Conservation (phyloP, 108 stramenopile genomes). For the Fragilaria crotonensis region DNA sequence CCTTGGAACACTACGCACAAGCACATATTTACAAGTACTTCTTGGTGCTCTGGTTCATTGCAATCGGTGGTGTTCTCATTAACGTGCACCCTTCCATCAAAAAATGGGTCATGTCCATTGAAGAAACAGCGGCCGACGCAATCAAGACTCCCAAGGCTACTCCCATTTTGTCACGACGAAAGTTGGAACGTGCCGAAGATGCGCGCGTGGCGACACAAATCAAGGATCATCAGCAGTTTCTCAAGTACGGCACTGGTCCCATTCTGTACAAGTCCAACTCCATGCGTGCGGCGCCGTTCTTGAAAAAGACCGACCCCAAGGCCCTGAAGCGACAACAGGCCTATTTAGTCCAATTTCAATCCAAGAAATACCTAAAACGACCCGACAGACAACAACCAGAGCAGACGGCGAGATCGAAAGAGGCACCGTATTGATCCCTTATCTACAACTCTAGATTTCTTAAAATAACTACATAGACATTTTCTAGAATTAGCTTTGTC, state of each 20-base stretch:
- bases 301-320: conserved; percentile 6
- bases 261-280: conserved; percentile 43
- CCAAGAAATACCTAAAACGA: no score
- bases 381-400: no score
- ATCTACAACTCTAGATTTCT: no score
- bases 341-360: no score
- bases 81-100: conserved; percentile 54
- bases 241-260: conserved; percentile 62
- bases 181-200: conserved; percentile 16
- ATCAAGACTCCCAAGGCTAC: conserved; percentile 50
- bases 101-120: conserved; percentile 53
- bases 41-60: conserved; percentile 46
- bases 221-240: conserved; percentile 44
- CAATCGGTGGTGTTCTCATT: conserved; percentile 53
- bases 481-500: no score
- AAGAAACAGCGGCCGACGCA: conserved; percentile 49
- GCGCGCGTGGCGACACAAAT: conserved; percentile 5
- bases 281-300: conserved; percentile 55
- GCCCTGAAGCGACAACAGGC: no score
- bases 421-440: no score
- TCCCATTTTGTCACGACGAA: conserved; percentile 29
- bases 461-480: no score
- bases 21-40: conserved; percentile 71
- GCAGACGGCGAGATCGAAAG: no score
- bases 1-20: conserved; percentile 54